Evolutionary conservation across 2,329 filamentous ascomycete genomes (phyloP), one percentile per base, ranked within the genome.

Genomic region (Mycogone perniciosa): DNA sequence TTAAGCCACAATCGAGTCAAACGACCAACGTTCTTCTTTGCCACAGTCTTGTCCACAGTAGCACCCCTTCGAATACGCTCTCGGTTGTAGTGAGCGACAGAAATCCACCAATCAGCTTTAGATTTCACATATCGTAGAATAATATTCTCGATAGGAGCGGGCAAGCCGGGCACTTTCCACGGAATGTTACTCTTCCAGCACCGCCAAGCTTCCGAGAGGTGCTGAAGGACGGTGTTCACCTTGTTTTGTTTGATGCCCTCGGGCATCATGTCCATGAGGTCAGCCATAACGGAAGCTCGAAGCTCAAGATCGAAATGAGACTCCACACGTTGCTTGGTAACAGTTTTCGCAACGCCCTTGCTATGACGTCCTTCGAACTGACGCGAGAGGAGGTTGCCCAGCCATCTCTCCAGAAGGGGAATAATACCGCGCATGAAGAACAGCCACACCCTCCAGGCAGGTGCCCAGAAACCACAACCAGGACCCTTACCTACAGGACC

Each of bases 111-210:
- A 67, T 99, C 93, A 13, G 93, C 93, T 76, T 99, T 99, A 59
- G 90, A 92, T 76, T 99, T 99, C 61, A 99, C 95, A 62, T 99
- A 99, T 63, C 93, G 88, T 55, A 99, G 77, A 62, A 99, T 99
- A 61, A 99, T 96, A 64, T 97, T 99, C 71, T 99, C 93, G 56
- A 99, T 97, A 0, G 93, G 92, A 10, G 95, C 95, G 38, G 93
- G 93, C 54, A 99, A 72, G 35, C 93, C 95, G 46, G 93, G 93
- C 3, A 99, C 93, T 74, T 99, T 99, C 93, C 93, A 99, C 0
- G 93, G 93, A 59, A 99, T 99, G 64, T 99, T 99, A 72, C 91
- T 96, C 84, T 99, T 99, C 93, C 93, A 99, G 74, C 93, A 99
- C 73, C 93, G 82, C 93, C 93, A 99, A 10, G 93, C 93, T 73